Evolutionary conservation across 1,139 yeast species (phyloP).

Genomic region (Debaryomyces coudertii): DNA sequence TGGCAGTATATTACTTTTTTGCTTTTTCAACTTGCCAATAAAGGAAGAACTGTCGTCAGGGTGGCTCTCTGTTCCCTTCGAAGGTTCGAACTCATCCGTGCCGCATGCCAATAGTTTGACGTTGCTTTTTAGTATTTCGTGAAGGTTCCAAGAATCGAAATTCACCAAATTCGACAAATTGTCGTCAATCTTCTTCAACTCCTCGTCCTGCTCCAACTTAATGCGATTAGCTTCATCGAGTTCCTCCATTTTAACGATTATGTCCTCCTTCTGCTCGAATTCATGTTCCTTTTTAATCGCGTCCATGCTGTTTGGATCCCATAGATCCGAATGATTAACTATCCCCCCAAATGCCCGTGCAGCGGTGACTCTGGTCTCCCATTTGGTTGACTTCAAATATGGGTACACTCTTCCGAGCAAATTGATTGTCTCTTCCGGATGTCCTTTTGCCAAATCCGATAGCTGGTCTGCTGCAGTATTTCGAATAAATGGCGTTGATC

Average conservation of each 20-base stretch:
- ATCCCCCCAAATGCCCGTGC: constrained; percentile 96
- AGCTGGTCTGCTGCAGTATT: constrained; percentile 97
- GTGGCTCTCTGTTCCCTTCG: constrained; percentile 18
- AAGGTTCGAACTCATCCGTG: constrained; percentile 44
- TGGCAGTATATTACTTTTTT: constrained; percentile 24
- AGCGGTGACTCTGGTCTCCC: constrained; percentile 97
- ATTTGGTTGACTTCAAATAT: constrained; percentile 74
- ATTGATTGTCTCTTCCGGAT: constrained; percentile 89
- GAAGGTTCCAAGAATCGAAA: constrained; percentile 66
- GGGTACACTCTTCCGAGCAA: constrained; percentile 90
- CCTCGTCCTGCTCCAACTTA: constrained; percentile 49
- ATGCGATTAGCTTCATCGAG: constrained; percentile 33
- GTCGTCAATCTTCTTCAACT: constrained; percentile 51
- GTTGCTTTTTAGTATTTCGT: constrained; percentile 68
- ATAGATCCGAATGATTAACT: constrained; percentile 70
- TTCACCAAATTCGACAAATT: constrained; percentile 52
- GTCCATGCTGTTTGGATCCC: constrained; percentile 78
- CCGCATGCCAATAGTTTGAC: constrained; percentile 73
- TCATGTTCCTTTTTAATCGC: constrained; percentile 28
- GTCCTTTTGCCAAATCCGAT: constrained; percentile 90
- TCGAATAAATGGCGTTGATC: constrained; percentile 91
- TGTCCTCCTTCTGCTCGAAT: constrained; percentile 23
- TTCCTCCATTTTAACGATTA: constrained; percentile 22
- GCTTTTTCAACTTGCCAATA: constrained; percentile 41
- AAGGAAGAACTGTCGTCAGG: constrained; percentile 28